phyloP scores from a whole-genome alignment of 2,329 filamentous ascomycete species.

The Trichoderma koningii region DNA sequence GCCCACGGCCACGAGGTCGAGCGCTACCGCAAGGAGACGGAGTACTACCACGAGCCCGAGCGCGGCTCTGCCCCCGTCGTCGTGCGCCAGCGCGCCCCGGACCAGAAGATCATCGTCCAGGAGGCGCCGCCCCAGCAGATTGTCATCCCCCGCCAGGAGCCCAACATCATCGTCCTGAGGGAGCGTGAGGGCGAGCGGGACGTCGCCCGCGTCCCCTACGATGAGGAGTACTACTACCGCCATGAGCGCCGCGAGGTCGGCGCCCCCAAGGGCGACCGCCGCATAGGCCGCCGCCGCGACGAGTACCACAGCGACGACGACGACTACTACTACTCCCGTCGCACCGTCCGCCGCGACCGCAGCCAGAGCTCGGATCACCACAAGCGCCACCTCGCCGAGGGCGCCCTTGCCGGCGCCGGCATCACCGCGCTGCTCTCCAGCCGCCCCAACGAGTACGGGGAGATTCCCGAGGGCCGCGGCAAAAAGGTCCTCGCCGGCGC shows the following conservation, averaged over 20 bases:
- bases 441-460: conserved; percentile 54
- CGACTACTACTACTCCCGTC: conserved; percentile 52
- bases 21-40: conserved; percentile 62
- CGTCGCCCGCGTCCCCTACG: conserved; percentile 39
- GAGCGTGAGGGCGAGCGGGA: conserved; percentile 47
- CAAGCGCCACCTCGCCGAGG: conserved; percentile 63
- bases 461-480: conserved; percentile 54
- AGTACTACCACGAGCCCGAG: conserved; percentile 59
- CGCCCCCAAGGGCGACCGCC: conserved; percentile 43
- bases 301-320: conserved; percentile 50
- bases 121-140: conserved; percentile 58
- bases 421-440: conserved; percentile 60
- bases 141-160: conserved; percentile 51
- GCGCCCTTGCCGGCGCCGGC: conserved; percentile 65
- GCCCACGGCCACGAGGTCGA: conserved; percentile 54
- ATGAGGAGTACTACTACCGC: conserved; percentile 57
- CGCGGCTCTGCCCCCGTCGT: conserved; percentile 55
- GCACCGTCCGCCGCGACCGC: conserved; percentile 51
- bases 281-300: conserved; percentile 44
- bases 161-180: conserved; percentile 48
- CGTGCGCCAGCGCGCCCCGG: conserved; percentile 57
- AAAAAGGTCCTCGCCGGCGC: conserved; percentile 63
- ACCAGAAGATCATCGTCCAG: conserved; percentile 63
- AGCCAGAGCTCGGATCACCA: conserved; percentile 52
- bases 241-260: conserved; percentile 49